A percentile compares a stretch with the other conserved stretches of the same genome.
phyloP scores from a whole-genome alignment of 2,329 filamentous ascomycete genomes.

The Xylariaceae sp. region DNA sequence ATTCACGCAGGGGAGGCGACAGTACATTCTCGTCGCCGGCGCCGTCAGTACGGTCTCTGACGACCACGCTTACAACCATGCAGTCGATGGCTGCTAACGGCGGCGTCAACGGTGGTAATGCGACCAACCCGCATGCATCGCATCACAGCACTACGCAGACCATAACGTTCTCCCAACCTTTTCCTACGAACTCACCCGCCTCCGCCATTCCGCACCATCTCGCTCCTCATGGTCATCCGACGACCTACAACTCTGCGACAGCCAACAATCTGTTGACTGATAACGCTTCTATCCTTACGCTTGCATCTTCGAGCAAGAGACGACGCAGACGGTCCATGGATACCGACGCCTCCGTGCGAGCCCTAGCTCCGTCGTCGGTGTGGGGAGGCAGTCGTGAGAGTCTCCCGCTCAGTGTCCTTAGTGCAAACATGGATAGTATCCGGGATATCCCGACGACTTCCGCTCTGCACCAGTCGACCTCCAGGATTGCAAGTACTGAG shows the following conservation, averaged over 20 bases:
- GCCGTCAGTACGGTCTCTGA: constrained; percentile 72
- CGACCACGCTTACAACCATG: constrained; percentile 80
- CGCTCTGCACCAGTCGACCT: constrained; percentile 48
- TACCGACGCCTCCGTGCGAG: constrained; percentile 79
- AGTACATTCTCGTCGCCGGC: constrained; percentile 79
- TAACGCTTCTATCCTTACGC: constrained; percentile 78
- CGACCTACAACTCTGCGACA: constrained; percentile 71
- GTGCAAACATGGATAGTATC: constrained; percentile 57
- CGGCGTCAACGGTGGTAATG: constrained; percentile 30
- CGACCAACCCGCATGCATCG: constrained; percentile 37
- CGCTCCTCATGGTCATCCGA: constrained; percentile 51
- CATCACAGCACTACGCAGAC: constrained; percentile 43
- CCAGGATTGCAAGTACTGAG: constrained; percentile 45
- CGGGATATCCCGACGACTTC: constrained; percentile 41
- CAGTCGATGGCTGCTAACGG: constrained; percentile 64
- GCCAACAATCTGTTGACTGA: constrained; percentile 79
- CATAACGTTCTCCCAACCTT: constrained; percentile 61
- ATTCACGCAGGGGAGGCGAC: constrained; percentile 63
- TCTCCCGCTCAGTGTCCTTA: constrained; percentile 71
- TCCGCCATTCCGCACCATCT: constrained; percentile 70
- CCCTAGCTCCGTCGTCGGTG: constrained; percentile 74
- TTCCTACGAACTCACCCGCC: constrained; percentile 58
- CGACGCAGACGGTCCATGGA: constrained; percentile 74
- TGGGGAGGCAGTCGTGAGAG: constrained; percentile 79
- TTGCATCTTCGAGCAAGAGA: constrained; percentile 77